Conservation (phyloP, 495 filamentous ascomycete species). For the Jackrogersella multiformis region DNA sequence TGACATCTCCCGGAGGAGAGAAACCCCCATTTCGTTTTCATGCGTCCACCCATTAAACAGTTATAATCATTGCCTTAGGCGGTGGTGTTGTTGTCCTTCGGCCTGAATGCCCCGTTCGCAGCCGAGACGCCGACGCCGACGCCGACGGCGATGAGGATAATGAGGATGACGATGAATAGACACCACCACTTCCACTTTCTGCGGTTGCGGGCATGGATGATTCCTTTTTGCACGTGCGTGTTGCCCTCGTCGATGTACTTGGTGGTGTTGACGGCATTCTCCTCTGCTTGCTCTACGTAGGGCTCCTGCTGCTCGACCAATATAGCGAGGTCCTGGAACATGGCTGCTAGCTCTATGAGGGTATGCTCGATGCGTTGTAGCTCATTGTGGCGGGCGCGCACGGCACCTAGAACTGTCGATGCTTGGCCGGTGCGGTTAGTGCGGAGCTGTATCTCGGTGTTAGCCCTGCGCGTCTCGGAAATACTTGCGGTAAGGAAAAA, state of each 20-base stretch:
- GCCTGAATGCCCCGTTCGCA: conserved; percentile 18
- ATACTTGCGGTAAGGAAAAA: background rate
- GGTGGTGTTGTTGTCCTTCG: conserved; percentile 2
- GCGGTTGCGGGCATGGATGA: conserved; percentile 63
- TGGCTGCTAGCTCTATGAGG: conserved; percentile 68
- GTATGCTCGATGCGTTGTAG: conserved; percentile 76
- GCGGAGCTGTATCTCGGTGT: conserved; percentile 63
- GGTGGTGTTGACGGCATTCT: conserved; percentile 64
- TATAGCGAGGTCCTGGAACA: conserved; percentile 74
- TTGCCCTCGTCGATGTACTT: conserved; percentile 68
- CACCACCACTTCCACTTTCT: conserved; percentile 79
- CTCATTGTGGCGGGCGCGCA: conserved; percentile 80
- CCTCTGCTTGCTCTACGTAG: conserved; percentile 62
- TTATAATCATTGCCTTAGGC: background rate
- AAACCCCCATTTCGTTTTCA: conserved; percentile 1
- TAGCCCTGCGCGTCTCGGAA: conserved; percentile 15
- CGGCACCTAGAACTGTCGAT: conserved; percentile 70
- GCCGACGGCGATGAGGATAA: conserved; percentile 60
- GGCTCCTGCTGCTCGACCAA: conserved; percentile 70
- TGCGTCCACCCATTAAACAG: background rate
- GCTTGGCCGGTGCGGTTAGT: conserved; percentile 74
- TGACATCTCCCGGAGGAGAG: background rate
- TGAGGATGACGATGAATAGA: conserved; percentile 65
- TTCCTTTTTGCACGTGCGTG: conserved; percentile 67
- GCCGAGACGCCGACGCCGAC: conserved; percentile 55